Evolutionary conservation across 768 basidiomycete genomes (phyloP), one percentile per base, ranked within the genome.

Genomic region (Obba rivulosa): DNA sequence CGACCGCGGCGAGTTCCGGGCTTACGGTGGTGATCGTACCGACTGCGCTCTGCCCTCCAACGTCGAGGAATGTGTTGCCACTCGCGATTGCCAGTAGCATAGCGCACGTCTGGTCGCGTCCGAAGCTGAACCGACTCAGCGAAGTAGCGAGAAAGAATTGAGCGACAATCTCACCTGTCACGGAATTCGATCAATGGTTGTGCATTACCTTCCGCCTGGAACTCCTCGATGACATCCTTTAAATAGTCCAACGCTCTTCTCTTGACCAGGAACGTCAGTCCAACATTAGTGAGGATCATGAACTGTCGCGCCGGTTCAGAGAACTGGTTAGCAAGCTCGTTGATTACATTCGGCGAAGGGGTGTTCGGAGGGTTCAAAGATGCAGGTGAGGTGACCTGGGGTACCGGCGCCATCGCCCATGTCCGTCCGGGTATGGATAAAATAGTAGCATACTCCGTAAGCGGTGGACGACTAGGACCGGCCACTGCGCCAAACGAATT

Each of bases 21-120:
- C 70, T 77, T 37, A 82, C 66, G 38, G 69, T 74, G 31, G 69
- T 73, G 45, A 86, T 69, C 3, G 66, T 73, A 18, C 78, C 70
- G 11, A 66, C 46, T 10, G 67, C 62, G 20, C 74, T 65, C 43
- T 72, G 72, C 42, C 79, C 78, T n/a, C 69, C 67, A 23, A 71
- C 65, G 49, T 87, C 83, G 46, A 92, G 66, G 66, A 85, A 92
- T 1, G 84, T 83, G 63, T 92, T 93, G 31, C 87, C 88, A 50
- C 86, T 78, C 0, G 92, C 89, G 48, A 97, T 76, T 10, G 84
- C 87, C 13, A 95, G 76, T 16, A 92, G 78, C 88, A 96, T 94
- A 4, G 90, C 85, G 57, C 92, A 94, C 3, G 90, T 87, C 59
- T 95, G 89, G 62, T 93, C 89, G 45, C 91, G 79, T 40, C 93